These are phyloP conservation scores for Paralagenidium karlingii DNA, from an alignment of 352 stramenopile genomes.

Conservation along the genomic window DNA sequence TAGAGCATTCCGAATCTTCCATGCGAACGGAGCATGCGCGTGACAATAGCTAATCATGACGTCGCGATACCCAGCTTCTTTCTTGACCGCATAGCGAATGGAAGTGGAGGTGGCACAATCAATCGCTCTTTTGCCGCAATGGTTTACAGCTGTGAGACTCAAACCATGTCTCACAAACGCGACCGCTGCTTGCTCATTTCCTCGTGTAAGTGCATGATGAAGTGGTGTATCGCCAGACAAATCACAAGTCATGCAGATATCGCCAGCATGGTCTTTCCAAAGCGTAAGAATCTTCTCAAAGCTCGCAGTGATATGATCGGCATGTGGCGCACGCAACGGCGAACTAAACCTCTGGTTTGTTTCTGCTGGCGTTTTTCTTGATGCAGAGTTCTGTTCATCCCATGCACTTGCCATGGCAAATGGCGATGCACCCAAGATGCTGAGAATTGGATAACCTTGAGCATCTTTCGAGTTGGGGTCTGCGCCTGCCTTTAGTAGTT, in stretches of 20 bases:
- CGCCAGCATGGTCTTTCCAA: constrained; percentile 5
- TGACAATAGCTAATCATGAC: constrained; percentile 80
- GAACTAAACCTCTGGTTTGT: too few relatives aligned
- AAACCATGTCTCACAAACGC: constrained; percentile 58
- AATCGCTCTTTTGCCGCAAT: constrained; percentile 42
- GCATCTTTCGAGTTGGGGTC: constrained; percentile 29
- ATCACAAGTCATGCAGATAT: constrained; percentile 5
- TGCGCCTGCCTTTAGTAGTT: constrained; percentile 16
- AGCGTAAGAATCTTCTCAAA: constrained; percentile 35
- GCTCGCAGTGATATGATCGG: too few relatives aligned
- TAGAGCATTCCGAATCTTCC: constrained; percentile 43
- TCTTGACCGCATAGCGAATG: constrained; percentile 65
- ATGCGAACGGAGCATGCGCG: constrained; percentile 45
- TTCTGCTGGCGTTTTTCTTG: too few relatives aligned
- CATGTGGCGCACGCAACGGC: too few relatives aligned
- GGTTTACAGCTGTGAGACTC: constrained; percentile 58
- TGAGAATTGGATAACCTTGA: too few relatives aligned
- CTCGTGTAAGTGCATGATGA: constrained; percentile 53
- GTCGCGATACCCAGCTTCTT: constrained; percentile 51
- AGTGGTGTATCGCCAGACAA: constrained; percentile 47
- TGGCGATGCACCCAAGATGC: too few relatives aligned
- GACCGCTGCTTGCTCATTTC: constrained; percentile 52
- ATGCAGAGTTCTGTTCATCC: too few relatives aligned
- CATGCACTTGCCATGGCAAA: too few relatives aligned
- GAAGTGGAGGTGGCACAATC: constrained; percentile 72